A percentile compares a stretch with the other conserved stretches of the same genome.
Conservation (phyloP, 305 asterid species). For the Euphrasia arctica region DNA sequence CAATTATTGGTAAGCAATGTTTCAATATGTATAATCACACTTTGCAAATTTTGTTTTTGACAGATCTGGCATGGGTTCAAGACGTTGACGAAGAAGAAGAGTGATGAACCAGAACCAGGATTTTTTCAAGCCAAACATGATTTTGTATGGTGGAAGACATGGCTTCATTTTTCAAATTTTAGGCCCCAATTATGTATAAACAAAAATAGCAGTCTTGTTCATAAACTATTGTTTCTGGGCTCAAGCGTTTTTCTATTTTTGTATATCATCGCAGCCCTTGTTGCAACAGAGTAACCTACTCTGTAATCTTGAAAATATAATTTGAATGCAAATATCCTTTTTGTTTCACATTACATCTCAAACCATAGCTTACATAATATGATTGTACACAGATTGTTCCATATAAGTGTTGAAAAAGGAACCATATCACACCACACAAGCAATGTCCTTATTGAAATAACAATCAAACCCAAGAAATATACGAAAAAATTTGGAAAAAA, state of each 20-base stretch:
- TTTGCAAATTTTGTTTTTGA: conserved; percentile 26
- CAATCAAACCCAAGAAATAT: conserved; percentile 11
- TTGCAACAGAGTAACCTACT: conserved; percentile 6
- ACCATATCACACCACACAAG: conserved; percentile 12
- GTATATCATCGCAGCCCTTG: conserved; percentile 30
- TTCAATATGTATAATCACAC: conserved; percentile 7
- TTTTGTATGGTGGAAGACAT: conserved; percentile 5
- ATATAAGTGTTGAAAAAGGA: conserved; percentile 17
- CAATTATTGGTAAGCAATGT: conserved; percentile 11
- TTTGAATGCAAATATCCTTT: conserved; percentile 26
- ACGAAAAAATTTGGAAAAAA: background rate
- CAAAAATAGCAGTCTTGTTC: conserved; percentile 25
- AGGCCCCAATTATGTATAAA: conserved; percentile 9
- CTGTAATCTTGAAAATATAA: conserved; percentile 11
- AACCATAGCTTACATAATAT: background rate
- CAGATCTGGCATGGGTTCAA: conserved; percentile 92
- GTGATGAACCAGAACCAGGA: conserved; percentile 1
- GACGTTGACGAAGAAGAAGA: conserved; percentile 58
- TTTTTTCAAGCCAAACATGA: background rate
- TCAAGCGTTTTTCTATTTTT: conserved; percentile 23
- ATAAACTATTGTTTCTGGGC: conserved; percentile 29
- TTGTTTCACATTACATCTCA: background rate
- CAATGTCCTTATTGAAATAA: conserved; percentile 5
- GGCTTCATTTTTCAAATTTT: conserved; percentile 26
- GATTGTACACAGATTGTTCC: background rate